These are phyloP conservation scores for Sporothrix euskadiensis DNA, from an alignment of 2,329 filamentous ascomycete genomes.

Conservation along the genomic window DNA sequence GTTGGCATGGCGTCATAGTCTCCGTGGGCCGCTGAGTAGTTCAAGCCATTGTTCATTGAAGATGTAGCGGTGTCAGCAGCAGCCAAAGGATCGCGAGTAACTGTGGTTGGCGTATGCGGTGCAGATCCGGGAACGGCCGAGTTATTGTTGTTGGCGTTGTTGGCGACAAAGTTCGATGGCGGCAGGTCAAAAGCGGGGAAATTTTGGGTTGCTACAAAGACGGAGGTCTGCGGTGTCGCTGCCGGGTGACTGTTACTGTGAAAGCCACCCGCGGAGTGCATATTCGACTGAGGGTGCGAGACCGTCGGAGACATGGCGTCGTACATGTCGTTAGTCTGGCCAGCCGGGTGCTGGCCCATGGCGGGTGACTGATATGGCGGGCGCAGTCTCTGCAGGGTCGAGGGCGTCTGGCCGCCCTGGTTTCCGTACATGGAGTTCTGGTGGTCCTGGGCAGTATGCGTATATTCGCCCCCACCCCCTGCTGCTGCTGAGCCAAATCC, in stretches of 20 bases:
- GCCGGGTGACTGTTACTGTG: constrained; percentile 47
- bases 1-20: constrained; percentile 51
- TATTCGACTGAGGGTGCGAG: constrained; percentile 42
- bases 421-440: constrained; percentile 1
- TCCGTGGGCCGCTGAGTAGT: constrained; percentile 45
- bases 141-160: background rate
- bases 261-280: constrained; percentile 40
- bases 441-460: constrained; percentile 36
- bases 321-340: constrained; percentile 53
- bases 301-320: constrained; percentile 56
- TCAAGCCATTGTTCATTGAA: background rate
- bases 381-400: constrained; percentile 30
- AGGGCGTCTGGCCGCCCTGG: background rate
- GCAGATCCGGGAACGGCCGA: background rate
- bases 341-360: constrained; percentile 47
- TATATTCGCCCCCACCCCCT: constrained; percentile 48
- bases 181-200: constrained; percentile 65
- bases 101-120: background rate
- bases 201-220: constrained; percentile 61
- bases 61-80: background rate
- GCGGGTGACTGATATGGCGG: constrained; percentile 46
- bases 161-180: constrained; percentile 55
- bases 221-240: constrained; percentile 48
- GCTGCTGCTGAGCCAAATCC: constrained; percentile 34
- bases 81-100: background rate